These are phyloP conservation scores for Fusarium palustre DNA, from an alignment of 2,329 filamentous ascomycete species.

Conservation along the genomic window DNA sequence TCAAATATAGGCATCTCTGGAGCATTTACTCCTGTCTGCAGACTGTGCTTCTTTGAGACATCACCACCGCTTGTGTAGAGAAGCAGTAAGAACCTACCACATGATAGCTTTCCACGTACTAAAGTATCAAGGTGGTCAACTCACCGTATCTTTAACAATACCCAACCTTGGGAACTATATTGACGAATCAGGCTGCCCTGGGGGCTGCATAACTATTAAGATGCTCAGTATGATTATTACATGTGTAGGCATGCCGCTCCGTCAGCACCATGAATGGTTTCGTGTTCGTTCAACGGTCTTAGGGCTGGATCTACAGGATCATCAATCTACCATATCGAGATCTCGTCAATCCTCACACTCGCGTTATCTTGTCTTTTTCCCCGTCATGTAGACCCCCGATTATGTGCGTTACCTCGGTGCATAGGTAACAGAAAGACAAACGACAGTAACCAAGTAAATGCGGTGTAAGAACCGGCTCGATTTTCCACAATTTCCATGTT, in stretches of 20 bases:
- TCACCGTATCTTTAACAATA: background rate
- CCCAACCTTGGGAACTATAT: background rate
- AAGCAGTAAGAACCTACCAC: background rate
- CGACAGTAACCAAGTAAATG: background rate
- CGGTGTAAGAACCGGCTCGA: background rate
- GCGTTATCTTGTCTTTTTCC: slow-evolving; percentile 5
- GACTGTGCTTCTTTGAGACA: background rate
- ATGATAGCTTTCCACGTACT: background rate
- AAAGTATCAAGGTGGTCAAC: background rate
- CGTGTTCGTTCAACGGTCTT: background rate
- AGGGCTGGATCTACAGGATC: background rate
- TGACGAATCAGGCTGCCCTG: background rate
- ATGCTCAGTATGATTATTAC: no score
- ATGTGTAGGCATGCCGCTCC: no score
- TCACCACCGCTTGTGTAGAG: background rate
- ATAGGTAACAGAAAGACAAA: background rate
- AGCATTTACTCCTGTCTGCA: background rate
- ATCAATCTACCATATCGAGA: no score
- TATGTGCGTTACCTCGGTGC: background rate
- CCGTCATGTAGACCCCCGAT: background rate
- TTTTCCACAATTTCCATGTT: background rate
- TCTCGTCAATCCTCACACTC: slow-evolving; percentile 1
- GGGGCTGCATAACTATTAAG: background rate
- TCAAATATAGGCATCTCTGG: background rate
- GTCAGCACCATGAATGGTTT: background rate